Percentiles rank a stretch among this genome's conserved stretches.
phyloP scores from a whole-genome alignment of 1,139 yeast genomes.

The Diutina ranongensis region DNA sequence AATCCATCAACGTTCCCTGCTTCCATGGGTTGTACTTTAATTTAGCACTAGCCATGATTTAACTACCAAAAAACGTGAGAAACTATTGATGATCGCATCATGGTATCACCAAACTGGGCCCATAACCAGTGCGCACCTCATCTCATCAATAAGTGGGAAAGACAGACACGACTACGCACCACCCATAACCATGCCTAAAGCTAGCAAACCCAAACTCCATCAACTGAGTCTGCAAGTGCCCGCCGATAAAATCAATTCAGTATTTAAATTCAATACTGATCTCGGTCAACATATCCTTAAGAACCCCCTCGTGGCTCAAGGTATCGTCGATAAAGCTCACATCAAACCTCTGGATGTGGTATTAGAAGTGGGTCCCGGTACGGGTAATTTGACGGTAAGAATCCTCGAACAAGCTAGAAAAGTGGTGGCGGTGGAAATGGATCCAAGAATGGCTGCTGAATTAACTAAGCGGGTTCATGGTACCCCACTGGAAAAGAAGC shows the following conservation, averaged over 20 bases:
- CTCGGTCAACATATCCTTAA: slow-evolving; percentile 95
- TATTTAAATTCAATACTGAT: slow-evolving; percentile 91
- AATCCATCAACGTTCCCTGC: not conserved
- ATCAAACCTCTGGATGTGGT: slow-evolving; percentile 89
- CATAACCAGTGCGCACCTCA: not conserved
- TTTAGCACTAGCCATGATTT: not conserved
- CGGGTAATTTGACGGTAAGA: slow-evolving; percentile 92
- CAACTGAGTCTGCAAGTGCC: slow-evolving; percentile 38
- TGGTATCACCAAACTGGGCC: not conserved
- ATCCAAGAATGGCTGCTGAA: slow-evolving; percentile 99
- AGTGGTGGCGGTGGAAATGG: slow-evolving; percentile 95
- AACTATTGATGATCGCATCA: not conserved
- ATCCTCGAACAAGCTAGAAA: slow-evolving; percentile 85
- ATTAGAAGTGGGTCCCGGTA: slow-evolving; percentile 98
- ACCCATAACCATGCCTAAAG: slow-evolving; percentile 39
- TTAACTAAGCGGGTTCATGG: slow-evolving; percentile 96
- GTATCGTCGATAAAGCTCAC: slow-evolving; percentile 92
- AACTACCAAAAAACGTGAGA: too few species aligned
- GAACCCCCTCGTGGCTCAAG: slow-evolving; percentile 94
- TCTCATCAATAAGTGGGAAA: not conserved
- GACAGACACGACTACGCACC: not conserved
- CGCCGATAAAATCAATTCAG: slow-evolving; percentile 65
- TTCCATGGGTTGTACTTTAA: not conserved
- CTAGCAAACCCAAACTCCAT: slow-evolving; percentile 40
- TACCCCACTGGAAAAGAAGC: slow-evolving; percentile 80